Base-by-base conservation (phyloP, 176 grass and related monocot species). In the Cocos nucifera region DNA sequence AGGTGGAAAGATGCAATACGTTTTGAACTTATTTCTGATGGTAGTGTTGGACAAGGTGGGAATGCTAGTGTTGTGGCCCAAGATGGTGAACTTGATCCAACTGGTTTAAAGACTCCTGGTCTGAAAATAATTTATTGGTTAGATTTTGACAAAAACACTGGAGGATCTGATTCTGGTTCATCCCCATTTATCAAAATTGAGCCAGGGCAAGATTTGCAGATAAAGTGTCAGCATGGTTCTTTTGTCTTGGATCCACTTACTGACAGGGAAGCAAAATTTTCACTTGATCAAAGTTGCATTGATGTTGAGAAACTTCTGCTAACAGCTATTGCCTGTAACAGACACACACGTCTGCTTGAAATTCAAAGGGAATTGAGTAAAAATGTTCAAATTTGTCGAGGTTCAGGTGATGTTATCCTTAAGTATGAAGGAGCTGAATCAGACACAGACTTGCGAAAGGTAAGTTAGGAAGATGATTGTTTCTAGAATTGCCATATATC, bases 1-100 rank as follows among this genome's bases (percentile, higher is more conserved):
- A 89, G 87, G 63, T 98, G 93, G 93, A 84, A 88, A 62, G 84
- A 92, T 81, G 84, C 87, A 61, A 92, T 98, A 83, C 83, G 76
- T 55, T 89, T 64, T 81, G 88, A 98, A 65, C 84, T 81, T 62
- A 66, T 83, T 22, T 71, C 71, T 55, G 88, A 98, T 22, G 86
- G 53, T 56, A 51, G 69, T 49, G 12, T 65, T 27, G 75, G 73
- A 70, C 82, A 83, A 81, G 69, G 56, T 22, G 81, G 81, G 53
- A 87, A 70, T 88, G 29, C 71, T 29, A 21, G 68, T 69, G 24
- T 53, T 27, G 65, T 77, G 55, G 79, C 68, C 55, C 93, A 86
- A 53, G 87, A 89, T 23, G 81, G 70, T 44, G 93, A 98, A 32
- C 65, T 83, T 50, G 88, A 92, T 76, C 62, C 74, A 39, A 89